Evolutionary conservation across 805 yeast genomes (phyloP), one percentile per base, ranked within the genome.

Genomic region (Cyberlindnera amylophila): DNA sequence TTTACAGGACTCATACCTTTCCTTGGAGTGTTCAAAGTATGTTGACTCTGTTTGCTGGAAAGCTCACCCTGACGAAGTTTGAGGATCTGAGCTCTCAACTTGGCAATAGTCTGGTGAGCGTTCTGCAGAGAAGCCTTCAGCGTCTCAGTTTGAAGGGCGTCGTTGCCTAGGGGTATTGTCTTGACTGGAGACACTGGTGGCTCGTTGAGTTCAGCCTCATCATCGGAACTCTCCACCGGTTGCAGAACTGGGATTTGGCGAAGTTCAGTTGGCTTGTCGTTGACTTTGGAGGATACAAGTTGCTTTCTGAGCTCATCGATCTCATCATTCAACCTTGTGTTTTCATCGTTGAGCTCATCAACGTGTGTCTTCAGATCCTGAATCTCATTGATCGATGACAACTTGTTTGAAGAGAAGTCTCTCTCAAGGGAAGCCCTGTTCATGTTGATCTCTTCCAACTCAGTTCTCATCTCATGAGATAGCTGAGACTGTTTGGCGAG

Each of bases 281-380:
- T 49, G 9, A 39, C 29, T 40, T 47, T 44, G 16, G 54, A 23
- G 4, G 39, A 39, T 19, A 58, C 48, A 26, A 53, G 17, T 26
- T 58, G 39, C 29, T 46, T 27, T 40, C 52, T 55, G 44, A 61
- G 23, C 32, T 50, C 47, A 41, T 54, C 52, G 54, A 65, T 50
- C 59, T 71, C 66, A 47, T 65, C 59, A 53, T 72, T 77, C 41
- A 82, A 64, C 17, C 68, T 67, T 49, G 81, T 85, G 60, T 83
- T 83, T 55, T 82, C 89, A 52, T 81, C 83, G 57, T 83, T 84
- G 46, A 84, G 63, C 36, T 76, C 81, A 26, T 71, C 72, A 36
- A 82, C 75, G 36, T 76, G 72, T 4, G 59, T 59, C 51, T 71
- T 77, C 44, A 81, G 63, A 14, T 71, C 78, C 23, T 62, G 62